A percentile compares a stretch with the other conserved stretches of the same genome.
These are phyloP conservation scores for Dendryphion nanum DNA, from an alignment of 2,329 filamentous ascomycete species.

Conservation along the genomic window DNA sequence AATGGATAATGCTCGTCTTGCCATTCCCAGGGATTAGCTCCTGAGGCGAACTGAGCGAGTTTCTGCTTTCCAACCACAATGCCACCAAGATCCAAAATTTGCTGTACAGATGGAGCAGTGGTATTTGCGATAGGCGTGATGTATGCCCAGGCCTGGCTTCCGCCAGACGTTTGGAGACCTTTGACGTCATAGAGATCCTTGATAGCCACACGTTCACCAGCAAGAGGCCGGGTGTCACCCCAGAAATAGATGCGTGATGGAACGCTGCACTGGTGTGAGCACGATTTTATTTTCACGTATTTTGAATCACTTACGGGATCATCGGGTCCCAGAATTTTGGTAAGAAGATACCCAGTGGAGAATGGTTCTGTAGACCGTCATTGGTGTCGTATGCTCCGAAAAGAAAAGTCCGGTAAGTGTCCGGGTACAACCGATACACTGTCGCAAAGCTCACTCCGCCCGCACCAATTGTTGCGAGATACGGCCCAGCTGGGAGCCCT, in stretches of 20 bases:
- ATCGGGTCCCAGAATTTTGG: conserved; percentile 27
- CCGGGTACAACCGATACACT: conserved; percentile 30
- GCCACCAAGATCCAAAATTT: conserved; percentile 23
- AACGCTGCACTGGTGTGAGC: conserved; percentile 14
- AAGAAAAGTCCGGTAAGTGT: conserved; percentile 29
- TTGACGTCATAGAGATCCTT: conserved; percentile 28
- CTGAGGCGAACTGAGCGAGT: conserved; percentile 47
- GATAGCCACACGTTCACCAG: conserved; percentile 26
- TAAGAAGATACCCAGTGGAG: conserved; percentile 20
- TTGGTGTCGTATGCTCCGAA: conserved; percentile 29
- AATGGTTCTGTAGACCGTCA: conserved; percentile 19
- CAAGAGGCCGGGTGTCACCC: conserved; percentile 28
- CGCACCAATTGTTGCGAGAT: conserved; percentile 15
- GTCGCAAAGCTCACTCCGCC: conserved; percentile 17
- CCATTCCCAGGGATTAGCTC: conserved; percentile 27
- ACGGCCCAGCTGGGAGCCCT: conserved; percentile 28
- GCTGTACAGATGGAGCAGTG: conserved; percentile 22
- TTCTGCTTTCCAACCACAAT: conserved; percentile 56
- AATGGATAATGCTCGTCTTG: conserved; percentile 40
- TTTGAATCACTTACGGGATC: conserved; percentile 21
- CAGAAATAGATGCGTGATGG: conserved; percentile 41
- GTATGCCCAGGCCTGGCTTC: conserved; percentile 21
- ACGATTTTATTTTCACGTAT: background rate
- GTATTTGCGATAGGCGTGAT: conserved; percentile 17
- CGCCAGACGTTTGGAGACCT: conserved; percentile 22